These are phyloP conservation scores for Umbelopsis isabellina DNA, from an alignment of 192 early-diverging fungal genomes.

Conservation along the genomic window DNA sequence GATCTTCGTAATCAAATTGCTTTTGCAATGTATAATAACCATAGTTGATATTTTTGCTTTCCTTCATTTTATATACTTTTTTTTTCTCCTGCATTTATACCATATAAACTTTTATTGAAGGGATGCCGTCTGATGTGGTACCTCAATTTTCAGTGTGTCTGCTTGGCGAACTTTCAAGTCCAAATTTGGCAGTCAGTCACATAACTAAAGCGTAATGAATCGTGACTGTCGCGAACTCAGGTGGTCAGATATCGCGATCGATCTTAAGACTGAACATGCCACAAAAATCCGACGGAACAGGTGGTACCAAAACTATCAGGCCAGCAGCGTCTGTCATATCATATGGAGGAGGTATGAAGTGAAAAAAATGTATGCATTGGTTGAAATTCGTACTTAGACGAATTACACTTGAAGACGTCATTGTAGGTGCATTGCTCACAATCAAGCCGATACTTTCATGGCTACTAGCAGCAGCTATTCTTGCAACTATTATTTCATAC, in stretches of 20 bases:
- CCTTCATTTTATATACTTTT: not conserved
- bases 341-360: not conserved
- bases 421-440: conserved; percentile 16
- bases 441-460: conserved; percentile 11
- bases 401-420: not conserved
- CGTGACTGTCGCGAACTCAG: no score
- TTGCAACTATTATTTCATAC: conserved; percentile 6
- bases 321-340: not conserved
- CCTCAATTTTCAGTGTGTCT: not conserved
- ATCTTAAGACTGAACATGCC: not conserved
- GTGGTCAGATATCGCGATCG: no score
- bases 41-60: conserved; percentile 4
- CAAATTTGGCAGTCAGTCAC: no score
- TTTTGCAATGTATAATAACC: conserved; percentile 21
- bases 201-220: no score
- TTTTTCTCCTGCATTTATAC: not conserved
- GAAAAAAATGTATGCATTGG: not conserved
- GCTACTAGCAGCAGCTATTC: not conserved
- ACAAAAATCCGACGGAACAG: conserved; percentile 1
- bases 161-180: no score
- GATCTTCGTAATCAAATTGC: not conserved
- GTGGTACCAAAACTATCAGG: not conserved
- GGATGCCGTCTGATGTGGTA: not conserved
- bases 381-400: not conserved
- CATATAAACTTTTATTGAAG: not conserved